A percentile compares a stretch with the other conserved stretches of the same genome.
These are phyloP conservation scores for Eucalyptus decipiens DNA, from an alignment of 345 rosid species.

Conservation along the genomic window DNA sequence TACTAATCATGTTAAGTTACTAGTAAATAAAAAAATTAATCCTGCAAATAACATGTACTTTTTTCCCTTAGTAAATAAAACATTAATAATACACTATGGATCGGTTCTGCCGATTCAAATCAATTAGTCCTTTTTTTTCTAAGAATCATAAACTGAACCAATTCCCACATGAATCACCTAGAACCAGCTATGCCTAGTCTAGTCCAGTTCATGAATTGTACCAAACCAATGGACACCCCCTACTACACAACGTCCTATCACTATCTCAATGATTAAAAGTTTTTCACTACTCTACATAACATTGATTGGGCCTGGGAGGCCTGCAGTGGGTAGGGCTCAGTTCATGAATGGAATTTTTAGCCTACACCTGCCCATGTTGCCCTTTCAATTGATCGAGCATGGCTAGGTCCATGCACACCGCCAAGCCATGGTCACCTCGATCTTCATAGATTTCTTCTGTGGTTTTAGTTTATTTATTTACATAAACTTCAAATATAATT, in stretches of 20 bases:
- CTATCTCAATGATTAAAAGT: neutral
- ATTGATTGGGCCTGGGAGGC: neutral
- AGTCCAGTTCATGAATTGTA: neutral
- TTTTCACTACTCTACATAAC: neutral
- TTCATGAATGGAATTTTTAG: neutral
- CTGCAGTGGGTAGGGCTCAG: neutral
- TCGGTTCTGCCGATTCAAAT: no score
- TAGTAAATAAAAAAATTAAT: no score
- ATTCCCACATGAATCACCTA: neutral
- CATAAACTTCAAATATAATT: neutral
- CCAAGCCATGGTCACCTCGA: neutral
- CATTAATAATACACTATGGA: no score
- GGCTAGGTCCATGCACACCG: neutral
- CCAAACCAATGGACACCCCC: neutral
- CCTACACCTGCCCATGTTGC: neutral
- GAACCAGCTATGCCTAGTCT: no score
- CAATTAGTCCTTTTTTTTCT: no score
- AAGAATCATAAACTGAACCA: no score
- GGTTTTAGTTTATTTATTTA: neutral
- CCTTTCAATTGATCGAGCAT: neutral
- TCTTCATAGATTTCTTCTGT: neutral
- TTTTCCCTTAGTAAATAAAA: no score
- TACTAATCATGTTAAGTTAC: no score
- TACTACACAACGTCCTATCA: neutral
- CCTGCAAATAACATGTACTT: no score